Evolutionary conservation across 75 land plant species (phyloP).

Genomic region (Picea glauca): DNA sequence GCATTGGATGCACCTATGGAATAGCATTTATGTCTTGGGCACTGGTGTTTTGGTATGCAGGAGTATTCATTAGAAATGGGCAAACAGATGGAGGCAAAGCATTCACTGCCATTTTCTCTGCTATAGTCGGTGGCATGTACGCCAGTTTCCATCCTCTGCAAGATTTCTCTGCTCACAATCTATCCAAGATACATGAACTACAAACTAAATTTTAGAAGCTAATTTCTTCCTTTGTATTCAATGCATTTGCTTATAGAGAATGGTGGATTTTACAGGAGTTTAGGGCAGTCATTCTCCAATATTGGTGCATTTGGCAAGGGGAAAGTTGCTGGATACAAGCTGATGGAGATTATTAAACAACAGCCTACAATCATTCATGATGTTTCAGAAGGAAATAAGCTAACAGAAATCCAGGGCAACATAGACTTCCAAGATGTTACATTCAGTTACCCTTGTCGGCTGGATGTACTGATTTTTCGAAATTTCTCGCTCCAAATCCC

Average conservation of each 20-base stretch:
- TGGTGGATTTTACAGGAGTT: slow-evolving; percentile 50
- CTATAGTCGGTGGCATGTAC: slow-evolving; percentile 96
- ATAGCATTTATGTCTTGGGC: slow-evolving; percentile 95
- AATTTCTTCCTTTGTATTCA: not conserved
- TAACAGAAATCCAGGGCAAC: slow-evolving; percentile 65
- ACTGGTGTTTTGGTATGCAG: slow-evolving; percentile 93
- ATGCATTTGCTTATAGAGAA: not conserved
- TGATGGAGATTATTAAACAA: slow-evolving; percentile 82
- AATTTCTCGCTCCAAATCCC: slow-evolving; percentile 79
- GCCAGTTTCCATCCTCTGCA: slow-evolving; percentile 10
- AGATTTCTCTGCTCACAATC: not conserved
- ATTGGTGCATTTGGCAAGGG: slow-evolving; percentile 90
- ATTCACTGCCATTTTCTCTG: slow-evolving; percentile 84
- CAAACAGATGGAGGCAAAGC: slow-evolving; percentile 86
- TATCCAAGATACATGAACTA: not conserved
- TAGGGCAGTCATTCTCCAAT: slow-evolving; percentile 86
- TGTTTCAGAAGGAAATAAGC: slow-evolving; percentile 44
- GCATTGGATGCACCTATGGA: slow-evolving; percentile 93
- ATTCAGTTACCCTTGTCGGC: slow-evolving; percentile 94
- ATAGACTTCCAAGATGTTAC: slow-evolving; percentile 80
- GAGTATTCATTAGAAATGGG: slow-evolving; percentile 78
- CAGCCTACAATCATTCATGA: slow-evolving; percentile 68
- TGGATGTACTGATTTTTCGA: slow-evolving; percentile 71
- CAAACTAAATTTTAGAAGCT: not conserved
- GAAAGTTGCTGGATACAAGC: slow-evolving; percentile 80